Conservation (phyloP, 2,329 filamentous ascomycete species). For the Colletotrichum orchidophilum region DNA sequence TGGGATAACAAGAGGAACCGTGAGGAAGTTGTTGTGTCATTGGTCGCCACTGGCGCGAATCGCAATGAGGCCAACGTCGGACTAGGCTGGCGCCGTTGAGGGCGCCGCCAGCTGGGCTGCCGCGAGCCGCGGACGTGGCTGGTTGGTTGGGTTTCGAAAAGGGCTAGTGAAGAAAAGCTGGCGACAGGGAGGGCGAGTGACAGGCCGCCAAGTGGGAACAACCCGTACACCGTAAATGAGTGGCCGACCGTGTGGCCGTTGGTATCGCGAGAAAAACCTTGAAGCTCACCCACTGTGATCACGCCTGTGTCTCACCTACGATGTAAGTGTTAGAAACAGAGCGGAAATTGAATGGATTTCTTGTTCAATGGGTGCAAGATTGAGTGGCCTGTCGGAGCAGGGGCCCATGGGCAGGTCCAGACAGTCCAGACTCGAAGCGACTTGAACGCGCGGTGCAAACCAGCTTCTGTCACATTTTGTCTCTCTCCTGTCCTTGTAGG, state of each 20-base stretch:
- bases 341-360: neutral
- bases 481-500: slow-evolving; percentile 28
- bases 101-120: slow-evolving; percentile 20
- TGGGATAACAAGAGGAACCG: slow-evolving; percentile 1
- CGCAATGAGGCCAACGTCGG: slow-evolving; percentile 28
- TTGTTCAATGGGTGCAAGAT: slow-evolving; percentile 1
- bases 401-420: slow-evolving; percentile 17
- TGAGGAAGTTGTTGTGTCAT: slow-evolving; percentile 24
- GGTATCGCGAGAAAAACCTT: neutral
- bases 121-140: slow-evolving; percentile 21
- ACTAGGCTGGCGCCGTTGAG: slow-evolving; percentile 24
- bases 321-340: slow-evolving; percentile 4
- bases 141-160: neutral
- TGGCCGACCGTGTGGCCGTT: neutral
- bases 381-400: slow-evolving; percentile 22
- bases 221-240: neutral
- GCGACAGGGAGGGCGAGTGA: neutral
- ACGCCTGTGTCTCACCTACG: no score
- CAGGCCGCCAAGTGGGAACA: neutral
- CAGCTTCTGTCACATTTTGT: slow-evolving; percentile 25
- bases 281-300: neutral
- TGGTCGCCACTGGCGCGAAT: slow-evolving; percentile 31
- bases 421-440: slow-evolving; percentile 17
- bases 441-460: slow-evolving; percentile 27
- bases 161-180: neutral